phyloP scores from a whole-genome alignment of 2,329 filamentous ascomycete species.

The Pseudogymnoascus sp. region DNA sequence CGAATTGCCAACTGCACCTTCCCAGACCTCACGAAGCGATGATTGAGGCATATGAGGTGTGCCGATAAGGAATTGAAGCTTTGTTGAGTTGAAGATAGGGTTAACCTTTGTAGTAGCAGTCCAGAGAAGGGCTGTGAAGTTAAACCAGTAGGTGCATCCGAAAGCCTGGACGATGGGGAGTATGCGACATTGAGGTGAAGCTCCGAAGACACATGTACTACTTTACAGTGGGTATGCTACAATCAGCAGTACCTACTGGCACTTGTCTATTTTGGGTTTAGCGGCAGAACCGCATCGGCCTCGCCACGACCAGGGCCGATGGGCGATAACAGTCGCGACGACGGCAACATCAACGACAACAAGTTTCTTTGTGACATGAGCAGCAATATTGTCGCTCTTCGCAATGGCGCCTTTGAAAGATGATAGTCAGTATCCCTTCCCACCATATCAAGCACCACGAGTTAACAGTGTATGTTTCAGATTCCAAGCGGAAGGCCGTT shows the following conservation, averaged over 20 bases:
- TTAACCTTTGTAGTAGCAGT: not conserved
- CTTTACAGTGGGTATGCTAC: slow-evolving; percentile 6
- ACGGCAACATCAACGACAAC: slow-evolving; percentile 1
- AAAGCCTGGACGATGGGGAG: not conserved
- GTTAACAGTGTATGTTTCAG: slow-evolving; percentile 27
- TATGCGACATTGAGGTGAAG: slow-evolving; percentile 5
- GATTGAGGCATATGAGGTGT: slow-evolving; percentile 30
- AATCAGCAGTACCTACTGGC: not conserved
- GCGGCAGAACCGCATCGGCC: not conserved
- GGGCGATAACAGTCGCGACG: slow-evolving; percentile 6
- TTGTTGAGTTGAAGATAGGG: not conserved
- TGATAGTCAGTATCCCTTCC: not conserved
- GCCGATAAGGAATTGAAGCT: slow-evolving; percentile 1
- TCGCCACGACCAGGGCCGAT: slow-evolving; percentile 1
- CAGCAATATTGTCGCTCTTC: not conserved
- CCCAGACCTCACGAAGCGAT: slow-evolving; percentile 84
- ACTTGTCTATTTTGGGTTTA: not conserved
- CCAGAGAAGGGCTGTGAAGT: not conserved
- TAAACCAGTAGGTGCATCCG: not conserved
- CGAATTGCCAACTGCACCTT: slow-evolving; percentile 79
- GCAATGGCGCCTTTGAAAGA: not conserved
- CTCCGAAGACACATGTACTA: slow-evolving; percentile 9
- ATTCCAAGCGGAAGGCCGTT: slow-evolving; percentile 64
- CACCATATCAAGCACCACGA: not conserved
- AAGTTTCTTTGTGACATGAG: not conserved